These are phyloP conservation scores for Arthrobotrys entomopaga DNA, from an alignment of 2,329 filamentous ascomycete genomes.

Conservation along the genomic window DNA sequence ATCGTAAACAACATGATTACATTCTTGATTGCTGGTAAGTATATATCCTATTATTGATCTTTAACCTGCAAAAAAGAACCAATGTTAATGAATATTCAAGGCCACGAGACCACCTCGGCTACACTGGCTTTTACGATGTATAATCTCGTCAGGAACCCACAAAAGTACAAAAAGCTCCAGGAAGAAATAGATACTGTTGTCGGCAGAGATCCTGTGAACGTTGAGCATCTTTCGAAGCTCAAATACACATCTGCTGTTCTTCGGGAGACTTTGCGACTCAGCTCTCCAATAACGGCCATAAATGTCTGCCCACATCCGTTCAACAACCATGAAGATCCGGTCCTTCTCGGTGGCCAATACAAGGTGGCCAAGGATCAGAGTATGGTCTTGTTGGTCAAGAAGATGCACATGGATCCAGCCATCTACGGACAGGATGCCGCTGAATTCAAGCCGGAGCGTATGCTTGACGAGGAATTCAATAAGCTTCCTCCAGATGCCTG, in stretches of 20 bases:
- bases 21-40: slow-evolving; percentile 72
- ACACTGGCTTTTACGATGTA: slow-evolving; percentile 74
- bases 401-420: slow-evolving; percentile 71
- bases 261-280: slow-evolving; percentile 73
- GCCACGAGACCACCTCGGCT: slow-evolving; percentile 77
- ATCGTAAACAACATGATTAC: slow-evolving; percentile 78
- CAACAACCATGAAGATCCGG: slow-evolving; percentile 64
- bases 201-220: slow-evolving; percentile 68
- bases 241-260: slow-evolving; percentile 74
- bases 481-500: slow-evolving; percentile 72
- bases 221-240: slow-evolving; percentile 73
- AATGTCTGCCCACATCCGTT: slow-evolving; percentile 66
- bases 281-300: slow-evolving; percentile 71
- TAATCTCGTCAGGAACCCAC: slow-evolving; percentile 72
- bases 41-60: neutral
- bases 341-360: slow-evolving; percentile 71
- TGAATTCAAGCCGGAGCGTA: slow-evolving; percentile 76
- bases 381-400: slow-evolving; percentile 66
- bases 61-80: neutral
- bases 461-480: slow-evolving; percentile 76
- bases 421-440: slow-evolving; percentile 74
- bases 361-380: slow-evolving; percentile 67
- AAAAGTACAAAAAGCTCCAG: slow-evolving; percentile 70
- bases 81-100: slow-evolving; percentile 57
- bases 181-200: slow-evolving; percentile 75